Conservation (phyloP, 305 asterid species). For the Fraxinus angustifolia region DNA sequence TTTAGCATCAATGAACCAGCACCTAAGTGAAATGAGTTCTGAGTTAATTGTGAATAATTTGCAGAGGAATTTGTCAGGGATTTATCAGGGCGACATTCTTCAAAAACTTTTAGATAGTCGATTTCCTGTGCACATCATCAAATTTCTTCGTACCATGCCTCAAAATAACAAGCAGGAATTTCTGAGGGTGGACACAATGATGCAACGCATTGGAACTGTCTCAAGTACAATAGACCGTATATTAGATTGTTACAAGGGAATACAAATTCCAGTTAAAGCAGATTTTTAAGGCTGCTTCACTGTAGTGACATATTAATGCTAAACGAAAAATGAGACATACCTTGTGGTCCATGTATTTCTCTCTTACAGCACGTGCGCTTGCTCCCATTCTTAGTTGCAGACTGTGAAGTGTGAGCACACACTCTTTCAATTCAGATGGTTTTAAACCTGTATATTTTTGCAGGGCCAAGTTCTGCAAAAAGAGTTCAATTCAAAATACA, state of each 20-base stretch:
- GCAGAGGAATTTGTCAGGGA: background rate
- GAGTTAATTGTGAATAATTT: background rate
- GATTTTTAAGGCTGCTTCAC: background rate
- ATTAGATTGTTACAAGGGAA: slow-evolving; percentile 11
- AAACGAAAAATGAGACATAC: slow-evolving; percentile 29
- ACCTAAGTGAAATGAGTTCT: background rate
- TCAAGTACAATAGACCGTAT: slow-evolving; percentile 12
- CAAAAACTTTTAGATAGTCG: background rate
- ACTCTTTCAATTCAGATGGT: slow-evolving; percentile 53
- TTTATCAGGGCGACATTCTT: background rate
- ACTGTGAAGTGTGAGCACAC: slow-evolving; percentile 56
- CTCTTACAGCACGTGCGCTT: slow-evolving; percentile 38
- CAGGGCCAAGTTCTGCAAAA: slow-evolving; percentile 44
- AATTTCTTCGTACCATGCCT: slow-evolving; percentile 29
- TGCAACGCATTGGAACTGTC: slow-evolving; percentile 59
- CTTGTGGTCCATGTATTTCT: slow-evolving; percentile 63
- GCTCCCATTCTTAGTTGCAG: slow-evolving; percentile 39
- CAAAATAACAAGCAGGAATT: slow-evolving; percentile 45
- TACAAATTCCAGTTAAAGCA: background rate
- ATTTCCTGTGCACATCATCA: slow-evolving; percentile 15
- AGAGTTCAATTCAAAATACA: background rate
- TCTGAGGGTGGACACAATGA: slow-evolving; percentile 38
- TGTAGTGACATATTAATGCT: background rate
- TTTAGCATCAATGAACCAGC: background rate
- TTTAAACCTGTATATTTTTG: slow-evolving; percentile 52